phyloP scores from a whole-genome alignment of 148 eudicot species.

The Rheum nobile region DNA sequence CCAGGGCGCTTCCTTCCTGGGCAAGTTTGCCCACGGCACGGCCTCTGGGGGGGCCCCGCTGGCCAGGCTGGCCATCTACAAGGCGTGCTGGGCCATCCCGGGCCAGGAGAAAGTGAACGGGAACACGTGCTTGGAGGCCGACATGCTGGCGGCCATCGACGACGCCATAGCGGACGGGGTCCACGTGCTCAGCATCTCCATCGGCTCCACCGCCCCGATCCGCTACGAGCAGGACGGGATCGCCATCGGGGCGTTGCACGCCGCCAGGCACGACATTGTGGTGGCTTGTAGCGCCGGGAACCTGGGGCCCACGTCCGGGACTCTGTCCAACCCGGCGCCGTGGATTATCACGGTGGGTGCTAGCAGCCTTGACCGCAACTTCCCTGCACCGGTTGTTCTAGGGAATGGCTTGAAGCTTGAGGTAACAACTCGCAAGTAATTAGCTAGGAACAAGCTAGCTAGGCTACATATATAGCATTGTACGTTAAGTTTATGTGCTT shows the following conservation, averaged over 20 bases:
- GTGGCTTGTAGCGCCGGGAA: conserved; percentile 78
- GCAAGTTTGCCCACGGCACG: conserved; percentile 52
- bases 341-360: conserved; percentile 91
- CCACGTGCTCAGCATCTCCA: conserved; percentile 57
- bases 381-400: conserved; percentile 41
- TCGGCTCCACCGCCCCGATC: conserved; percentile 26
- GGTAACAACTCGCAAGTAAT: conserved; percentile 47
- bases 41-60: conserved; percentile 94
- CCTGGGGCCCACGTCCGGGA: conserved; percentile 36
- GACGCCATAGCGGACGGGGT: conserved; percentile 84
- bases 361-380: conserved; percentile 63
- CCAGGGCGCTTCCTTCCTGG: conserved; percentile 36
- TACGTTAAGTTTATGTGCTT: no score
- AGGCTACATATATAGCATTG: no score
- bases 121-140: conserved; percentile 56
- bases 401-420: conserved; percentile 46
- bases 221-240: conserved; percentile 35
- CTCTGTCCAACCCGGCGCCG: conserved; percentile 57
- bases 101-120: conserved; percentile 38
- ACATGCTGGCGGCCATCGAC: conserved; percentile 82
- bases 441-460: no score
- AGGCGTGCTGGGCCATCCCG: conserved; percentile 70
- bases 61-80: conserved; percentile 73
- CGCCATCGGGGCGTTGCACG: conserved; percentile 74
- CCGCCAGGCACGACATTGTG: conserved; percentile 42